Evolutionary conservation across 208 protist species (phyloP).

Genomic region (Spironucleus salmonicida): DNA sequence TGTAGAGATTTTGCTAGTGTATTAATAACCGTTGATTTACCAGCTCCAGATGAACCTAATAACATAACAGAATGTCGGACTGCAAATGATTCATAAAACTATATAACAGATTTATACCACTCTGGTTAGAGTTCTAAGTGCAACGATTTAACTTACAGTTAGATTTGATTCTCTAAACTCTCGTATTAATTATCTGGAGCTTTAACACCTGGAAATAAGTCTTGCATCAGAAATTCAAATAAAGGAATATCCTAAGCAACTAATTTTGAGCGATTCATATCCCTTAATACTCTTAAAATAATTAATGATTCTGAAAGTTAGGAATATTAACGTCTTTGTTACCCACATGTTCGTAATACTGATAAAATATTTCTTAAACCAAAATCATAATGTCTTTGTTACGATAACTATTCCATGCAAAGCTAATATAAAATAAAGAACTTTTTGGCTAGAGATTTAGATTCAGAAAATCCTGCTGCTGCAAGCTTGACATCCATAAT

Average conservation of each 20-base stretch:
- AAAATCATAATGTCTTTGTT: conserved; percentile 91
- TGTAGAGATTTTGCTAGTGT: conserved; percentile 24
- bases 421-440: conserved; percentile 66
- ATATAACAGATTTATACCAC: conserved; percentile 28
- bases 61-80: conserved; percentile 66
- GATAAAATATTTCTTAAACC: conserved; percentile 88
- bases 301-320: conserved; percentile 64
- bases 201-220: conserved; percentile 74
- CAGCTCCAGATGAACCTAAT: conserved; percentile 50
- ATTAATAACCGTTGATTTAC: conserved; percentile 34
- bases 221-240: conserved; percentile 81
- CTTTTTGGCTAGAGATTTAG: conserved; percentile 57
- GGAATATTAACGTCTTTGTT: conserved; percentile 58
- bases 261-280: conserved; percentile 83
- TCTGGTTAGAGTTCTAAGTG: not conserved
- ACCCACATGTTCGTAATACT: conserved; percentile 65
- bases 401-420: conserved; percentile 87
- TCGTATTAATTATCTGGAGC: not conserved
- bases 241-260: conserved; percentile 86
- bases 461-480: conserved; percentile 55
- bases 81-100: conserved; percentile 63
- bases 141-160: not conserved
- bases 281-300: conserved; percentile 80
- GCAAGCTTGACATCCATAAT: conserved; percentile 77
- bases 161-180: not conserved